Base-by-base conservation (phyloP, 805 yeast genomes). In the Kodamaea leandrae region DNA sequence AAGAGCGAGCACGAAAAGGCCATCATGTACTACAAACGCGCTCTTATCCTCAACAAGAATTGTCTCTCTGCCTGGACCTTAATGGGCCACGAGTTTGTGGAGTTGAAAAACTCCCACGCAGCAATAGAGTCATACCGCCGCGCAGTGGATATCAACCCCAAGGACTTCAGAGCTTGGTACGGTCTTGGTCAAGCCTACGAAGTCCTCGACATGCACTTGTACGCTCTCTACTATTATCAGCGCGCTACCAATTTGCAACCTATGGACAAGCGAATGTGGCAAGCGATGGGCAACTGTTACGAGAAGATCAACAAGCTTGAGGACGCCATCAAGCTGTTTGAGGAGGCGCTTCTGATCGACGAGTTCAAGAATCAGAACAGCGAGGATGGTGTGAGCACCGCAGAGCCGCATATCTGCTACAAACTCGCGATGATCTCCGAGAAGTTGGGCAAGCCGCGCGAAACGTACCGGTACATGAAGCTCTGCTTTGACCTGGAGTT, bases 11-110 rank as follows among this genome's bases (percentile, higher is more conserved):
- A 93, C 62, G 97, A 89, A 59, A 86, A 86, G 62, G 95, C 99
- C 0, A 87, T 93, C 45, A 80, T 84, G 80, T 89, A 88, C 63
- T 93, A 90, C 57, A 83, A 88, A 52, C 74, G 98, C 41, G 99
- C 99, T 0, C 67, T 93, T 27, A 78, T 86, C 0, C 69, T 93
- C 45, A 86, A 89, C 57, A 78, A 84, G 46, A 79, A 79, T 50
- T 87, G 95, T 51, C 68, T 89, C 14, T 79, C 88, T 47, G 97
- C 98, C 0, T 93, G 98, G 98, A 93, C 98, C 0, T 70, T 93
- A 43, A 89, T 93, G 96, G 99, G 99, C 8, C 99, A 93, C 63
- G 99, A 93, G 64, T 93, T 87, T 66, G 95, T 93, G 12, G 99
- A 93, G 60, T 72, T 93, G 52, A 90, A 91, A 56, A 93, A 93